Evolutionary conservation across 116 monocot species (phyloP).

Genomic region (Phalaenopsis hybrid): DNA sequence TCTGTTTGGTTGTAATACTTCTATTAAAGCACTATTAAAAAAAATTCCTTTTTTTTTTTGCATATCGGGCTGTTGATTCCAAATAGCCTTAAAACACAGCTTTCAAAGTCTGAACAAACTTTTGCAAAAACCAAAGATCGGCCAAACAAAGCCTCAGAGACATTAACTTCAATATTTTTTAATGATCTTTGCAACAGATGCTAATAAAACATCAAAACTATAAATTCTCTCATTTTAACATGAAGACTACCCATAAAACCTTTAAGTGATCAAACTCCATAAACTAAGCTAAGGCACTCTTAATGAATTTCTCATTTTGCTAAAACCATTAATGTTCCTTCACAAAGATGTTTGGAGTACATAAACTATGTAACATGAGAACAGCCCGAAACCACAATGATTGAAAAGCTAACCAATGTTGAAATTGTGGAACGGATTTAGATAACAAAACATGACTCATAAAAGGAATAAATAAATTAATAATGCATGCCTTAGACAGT

Average conservation of each 20-base stretch:
- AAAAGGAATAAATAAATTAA: not conserved
- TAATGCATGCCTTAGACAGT: not conserved
- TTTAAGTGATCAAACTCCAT: not conserved
- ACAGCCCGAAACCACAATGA: not conserved
- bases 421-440: not conserved
- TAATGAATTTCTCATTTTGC: not conserved
- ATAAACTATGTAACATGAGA: not conserved
- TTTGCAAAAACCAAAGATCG: too few relatives aligned
- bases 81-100: too few relatives aligned
- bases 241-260: not conserved
- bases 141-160: not conserved
- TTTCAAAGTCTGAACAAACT: too few relatives aligned
- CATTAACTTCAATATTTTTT: not conserved
- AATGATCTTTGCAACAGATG: not conserved
- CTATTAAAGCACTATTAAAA: too few relatives aligned
- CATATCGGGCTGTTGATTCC: too few relatives aligned
- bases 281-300: not conserved
- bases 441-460: not conserved
- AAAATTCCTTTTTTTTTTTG: too few relatives aligned
- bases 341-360: not conserved
- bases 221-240: not conserved
- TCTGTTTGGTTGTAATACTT: too few relatives aligned
- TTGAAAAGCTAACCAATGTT: not conserved
- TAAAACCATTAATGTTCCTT: constrained; percentile 1
- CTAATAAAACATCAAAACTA: not conserved